These are phyloP conservation scores for Solanum pimpinellifolium DNA, from an alignment of 257 asterid genomes.

Conservation along the genomic window DNA sequence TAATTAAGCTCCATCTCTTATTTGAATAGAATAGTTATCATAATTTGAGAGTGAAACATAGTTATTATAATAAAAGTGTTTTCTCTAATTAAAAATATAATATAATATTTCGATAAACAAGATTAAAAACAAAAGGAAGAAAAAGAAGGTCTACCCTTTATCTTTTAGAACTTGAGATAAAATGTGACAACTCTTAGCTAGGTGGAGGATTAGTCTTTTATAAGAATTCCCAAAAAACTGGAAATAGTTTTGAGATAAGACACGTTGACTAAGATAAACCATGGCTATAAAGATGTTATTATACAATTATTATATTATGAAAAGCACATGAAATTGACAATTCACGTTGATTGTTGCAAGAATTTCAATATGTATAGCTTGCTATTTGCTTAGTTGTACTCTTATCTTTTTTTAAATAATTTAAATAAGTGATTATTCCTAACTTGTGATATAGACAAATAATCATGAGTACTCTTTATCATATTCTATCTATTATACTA, in stretches of 20 bases:
- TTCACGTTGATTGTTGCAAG: not conserved
- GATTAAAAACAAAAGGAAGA: not conserved
- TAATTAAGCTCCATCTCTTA: too few relatives aligned
- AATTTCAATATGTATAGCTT: not conserved
- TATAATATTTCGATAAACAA: not conserved
- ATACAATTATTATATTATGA: not conserved
- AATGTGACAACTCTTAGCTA: not conserved
- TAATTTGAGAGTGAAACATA: not conserved
- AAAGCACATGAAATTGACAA: not conserved
- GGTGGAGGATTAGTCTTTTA: not conserved
- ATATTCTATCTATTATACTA: not conserved
- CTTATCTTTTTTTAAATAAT: not conserved
- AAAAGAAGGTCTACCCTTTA: not conserved
- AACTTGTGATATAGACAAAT: not conserved
- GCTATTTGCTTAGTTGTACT: not conserved
- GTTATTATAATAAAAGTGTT: not conserved
- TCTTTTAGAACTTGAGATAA: not conserved
- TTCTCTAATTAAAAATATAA: not conserved
- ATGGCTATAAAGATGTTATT: not conserved
- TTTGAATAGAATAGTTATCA: rapidly evolving
- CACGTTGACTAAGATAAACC: not conserved
- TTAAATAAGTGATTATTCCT: not conserved
- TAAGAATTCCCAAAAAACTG: not conserved
- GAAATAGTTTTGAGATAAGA: not conserved
- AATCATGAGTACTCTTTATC: not conserved